Percentiles rank a stretch among this genome's conserved stretches.
Evolutionary conservation across 192 early-diverging fungal species (phyloP).

Genomic region (Physocladia obscura): DNA sequence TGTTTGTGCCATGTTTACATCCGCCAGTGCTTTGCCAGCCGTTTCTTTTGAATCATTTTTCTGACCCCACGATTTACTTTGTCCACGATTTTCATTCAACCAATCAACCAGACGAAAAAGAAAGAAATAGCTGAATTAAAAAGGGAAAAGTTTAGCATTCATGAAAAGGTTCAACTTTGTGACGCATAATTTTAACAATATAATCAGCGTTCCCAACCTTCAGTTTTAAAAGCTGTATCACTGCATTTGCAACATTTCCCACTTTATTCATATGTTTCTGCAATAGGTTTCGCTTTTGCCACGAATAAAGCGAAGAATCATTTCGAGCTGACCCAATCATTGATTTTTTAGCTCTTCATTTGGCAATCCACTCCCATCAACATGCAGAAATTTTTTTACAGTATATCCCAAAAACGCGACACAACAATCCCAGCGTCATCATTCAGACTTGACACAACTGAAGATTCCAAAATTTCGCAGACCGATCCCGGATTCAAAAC

Average conservation of each 20-base stretch:
- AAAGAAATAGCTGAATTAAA: neutral
- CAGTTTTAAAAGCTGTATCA: constrained; percentile 19
- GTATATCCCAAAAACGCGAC: constrained; percentile 15
- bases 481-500: constrained; percentile 6
- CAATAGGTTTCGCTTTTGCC: neutral
- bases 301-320: neutral
- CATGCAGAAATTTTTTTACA: constrained; percentile 14
- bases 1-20: too few relatives aligned
- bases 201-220: constrained; percentile 1
- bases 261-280: neutral
- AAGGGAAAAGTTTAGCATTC: neutral
- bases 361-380: constrained; percentile 9
- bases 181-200: neutral
- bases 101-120: too few relatives aligned
- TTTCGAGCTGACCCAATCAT: neutral
- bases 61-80: too few relatives aligned
- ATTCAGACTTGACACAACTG: constrained; percentile 6
- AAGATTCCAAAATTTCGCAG: neutral
- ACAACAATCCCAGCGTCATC: constrained; percentile 1
- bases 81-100: too few relatives aligned
- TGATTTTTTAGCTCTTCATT: constrained; percentile 1
- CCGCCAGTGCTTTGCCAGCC: too few relatives aligned
- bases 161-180: neutral
- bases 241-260: neutral
- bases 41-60: too few relatives aligned